A percentile compares a stretch with the other conserved stretches of the same genome.
Conservation (phyloP, 768 basidiomycete species). For the Mycena haematopus region DNA sequence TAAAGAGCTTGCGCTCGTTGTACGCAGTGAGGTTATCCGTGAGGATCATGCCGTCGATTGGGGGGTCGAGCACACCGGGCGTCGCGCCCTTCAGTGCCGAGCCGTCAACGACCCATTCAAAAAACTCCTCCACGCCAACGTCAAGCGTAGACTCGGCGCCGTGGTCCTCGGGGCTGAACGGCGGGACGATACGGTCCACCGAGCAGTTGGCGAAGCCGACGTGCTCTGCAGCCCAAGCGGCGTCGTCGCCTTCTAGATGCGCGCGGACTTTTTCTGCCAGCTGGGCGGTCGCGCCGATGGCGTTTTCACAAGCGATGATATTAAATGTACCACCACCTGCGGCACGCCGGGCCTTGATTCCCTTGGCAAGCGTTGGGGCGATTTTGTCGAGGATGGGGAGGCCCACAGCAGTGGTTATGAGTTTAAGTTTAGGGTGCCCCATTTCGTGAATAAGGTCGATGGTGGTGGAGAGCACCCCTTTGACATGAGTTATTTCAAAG, state of each 20-base stretch:
- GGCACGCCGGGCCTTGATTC: conserved; percentile 37
- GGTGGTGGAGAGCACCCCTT: conserved; percentile 28
- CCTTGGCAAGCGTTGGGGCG: conserved; percentile 41
- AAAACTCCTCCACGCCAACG: conserved; percentile 49
- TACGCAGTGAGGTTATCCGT: conserved; percentile 41
- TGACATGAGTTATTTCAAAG: conserved; percentile 20
- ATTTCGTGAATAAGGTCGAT: conserved; percentile 26
- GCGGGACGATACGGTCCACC: conserved; percentile 46
- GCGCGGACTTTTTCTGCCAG: conserved; percentile 38
- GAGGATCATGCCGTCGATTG: conserved; percentile 35
- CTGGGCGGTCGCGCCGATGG: conserved; percentile 41
- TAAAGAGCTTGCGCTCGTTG: conserved; percentile 51
- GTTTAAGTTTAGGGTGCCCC: conserved; percentile 28
- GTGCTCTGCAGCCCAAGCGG: conserved; percentile 35
- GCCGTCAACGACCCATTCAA: conserved; percentile 47
- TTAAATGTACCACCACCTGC: conserved; percentile 35
- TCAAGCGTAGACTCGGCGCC: conserved; percentile 36
- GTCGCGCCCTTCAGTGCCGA: conserved; percentile 34
- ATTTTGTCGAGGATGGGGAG: conserved; percentile 41
- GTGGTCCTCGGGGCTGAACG: conserved; percentile 25
- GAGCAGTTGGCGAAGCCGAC: conserved; percentile 50
- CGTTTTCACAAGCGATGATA: conserved; percentile 50
- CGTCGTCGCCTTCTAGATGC: conserved; percentile 38
- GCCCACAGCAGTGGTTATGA: conserved; percentile 48
- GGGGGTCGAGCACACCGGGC: conserved; percentile 36